Evolutionary conservation across 1,139 yeast species (phyloP).

Genomic region (Kluyveromyces marxianus): DNA sequence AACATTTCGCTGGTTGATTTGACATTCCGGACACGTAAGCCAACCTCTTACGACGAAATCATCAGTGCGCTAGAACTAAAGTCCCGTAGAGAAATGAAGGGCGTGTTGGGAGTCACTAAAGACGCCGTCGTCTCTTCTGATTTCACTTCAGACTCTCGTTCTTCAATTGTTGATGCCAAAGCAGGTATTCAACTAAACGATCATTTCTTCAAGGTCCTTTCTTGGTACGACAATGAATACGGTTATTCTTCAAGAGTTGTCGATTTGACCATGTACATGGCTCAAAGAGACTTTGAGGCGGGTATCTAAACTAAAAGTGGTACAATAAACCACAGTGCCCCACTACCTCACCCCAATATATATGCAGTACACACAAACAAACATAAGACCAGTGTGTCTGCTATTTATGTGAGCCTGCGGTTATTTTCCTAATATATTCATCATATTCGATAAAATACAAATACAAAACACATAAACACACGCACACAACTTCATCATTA

Average conservation of each 20-base stretch:
- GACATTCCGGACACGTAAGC: conserved; percentile 61
- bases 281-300: conserved; percentile 24
- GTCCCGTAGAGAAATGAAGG: conserved; percentile 64
- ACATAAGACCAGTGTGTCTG: no score
- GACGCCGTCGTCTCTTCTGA: conserved; percentile 83
- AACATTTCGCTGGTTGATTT: conserved; percentile 77
- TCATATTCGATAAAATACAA: no score
- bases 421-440: no score
- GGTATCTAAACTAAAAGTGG: not conserved
- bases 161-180: conserved; percentile 76
- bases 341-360: not conserved
- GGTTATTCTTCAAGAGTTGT: conserved; percentile 92
- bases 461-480: no score
- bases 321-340: not conserved
- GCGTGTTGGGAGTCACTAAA: conserved; percentile 75
- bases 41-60: conserved; percentile 70
- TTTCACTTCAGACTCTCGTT: conserved; percentile 70
- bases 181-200: conserved; percentile 82
- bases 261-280: conserved; percentile 72
- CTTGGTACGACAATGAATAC: conserved; percentile 89
- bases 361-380: not conserved
- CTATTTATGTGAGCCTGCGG: no score
- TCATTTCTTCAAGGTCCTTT: conserved; percentile 75
- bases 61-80: conserved; percentile 64
- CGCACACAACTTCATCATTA: no score